These are phyloP conservation scores for Alternaria alternata DNA, from an alignment of 2,329 filamentous ascomycete genomes.

Conservation along the genomic window DNA sequence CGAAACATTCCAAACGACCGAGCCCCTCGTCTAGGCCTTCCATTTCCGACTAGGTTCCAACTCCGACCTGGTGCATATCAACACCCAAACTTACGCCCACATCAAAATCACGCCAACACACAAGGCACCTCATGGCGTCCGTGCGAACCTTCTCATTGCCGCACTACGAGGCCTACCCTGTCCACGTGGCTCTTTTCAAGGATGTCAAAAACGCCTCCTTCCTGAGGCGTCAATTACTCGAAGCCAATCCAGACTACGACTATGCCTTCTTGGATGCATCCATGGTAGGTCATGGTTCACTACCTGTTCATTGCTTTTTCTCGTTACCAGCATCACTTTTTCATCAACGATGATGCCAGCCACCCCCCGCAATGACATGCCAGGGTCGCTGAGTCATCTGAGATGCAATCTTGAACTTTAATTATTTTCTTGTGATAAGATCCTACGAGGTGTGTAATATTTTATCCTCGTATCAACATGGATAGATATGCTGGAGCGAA, in stretches of 20 bases:
- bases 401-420: neutral
- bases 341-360: neutral
- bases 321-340: neutral
- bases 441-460: neutral
- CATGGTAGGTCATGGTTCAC: slow-evolving; percentile 61
- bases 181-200: slow-evolving; percentile 79
- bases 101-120: slow-evolving; percentile 3
- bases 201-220: slow-evolving; percentile 79
- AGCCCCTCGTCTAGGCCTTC: neutral
- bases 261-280: slow-evolving; percentile 93
- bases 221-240: slow-evolving; percentile 83
- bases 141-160: slow-evolving; percentile 76
- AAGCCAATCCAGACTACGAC: slow-evolving; percentile 83
- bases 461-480: neutral
- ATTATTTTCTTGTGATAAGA: neutral
- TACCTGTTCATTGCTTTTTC: slow-evolving; percentile 11
- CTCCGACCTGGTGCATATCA: slow-evolving; percentile 14
- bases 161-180: slow-evolving; percentile 74
- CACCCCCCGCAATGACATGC: neutral
- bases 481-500: neutral
- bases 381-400: neutral
- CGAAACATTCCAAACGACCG: no score
- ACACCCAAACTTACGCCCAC: slow-evolving; percentile 7
- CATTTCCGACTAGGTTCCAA: neutral
- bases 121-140: slow-evolving; percentile 52